Conservation (phyloP, 306 rosid species). For the Albizia julibrissin region DNA sequence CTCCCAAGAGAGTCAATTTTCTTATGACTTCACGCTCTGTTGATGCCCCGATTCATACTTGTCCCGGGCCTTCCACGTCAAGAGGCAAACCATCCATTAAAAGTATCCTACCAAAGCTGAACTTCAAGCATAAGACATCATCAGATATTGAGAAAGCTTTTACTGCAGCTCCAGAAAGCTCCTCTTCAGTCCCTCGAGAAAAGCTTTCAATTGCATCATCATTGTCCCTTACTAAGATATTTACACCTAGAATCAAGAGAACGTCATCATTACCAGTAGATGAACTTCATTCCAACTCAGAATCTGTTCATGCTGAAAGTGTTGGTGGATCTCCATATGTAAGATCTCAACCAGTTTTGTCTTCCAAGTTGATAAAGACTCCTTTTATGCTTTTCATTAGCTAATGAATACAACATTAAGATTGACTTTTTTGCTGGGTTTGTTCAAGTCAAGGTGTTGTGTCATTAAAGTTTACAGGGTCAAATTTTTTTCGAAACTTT, state of each 20-base stretch:
- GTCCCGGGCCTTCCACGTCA: slow-evolving; percentile 57
- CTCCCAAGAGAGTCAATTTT: slow-evolving; percentile 81
- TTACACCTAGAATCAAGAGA: slow-evolving; percentile 72
- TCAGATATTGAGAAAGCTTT: slow-evolving; percentile 65
- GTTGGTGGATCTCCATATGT: slow-evolving; percentile 58
- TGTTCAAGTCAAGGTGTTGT: slow-evolving; percentile 17
- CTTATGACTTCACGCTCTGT: slow-evolving; percentile 58
- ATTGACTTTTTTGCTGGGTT: slow-evolving; percentile 23
- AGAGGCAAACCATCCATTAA: slow-evolving; percentile 67
- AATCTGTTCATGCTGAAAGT: slow-evolving; percentile 60
- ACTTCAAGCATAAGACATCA: slow-evolving; percentile 62
- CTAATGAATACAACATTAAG: slow-evolving; percentile 11
- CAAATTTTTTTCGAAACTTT: background rate
- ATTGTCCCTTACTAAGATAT: slow-evolving; percentile 69
- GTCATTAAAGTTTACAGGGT: slow-evolving; percentile 7
- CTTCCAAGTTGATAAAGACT: background rate
- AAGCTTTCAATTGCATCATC: slow-evolving; percentile 72
- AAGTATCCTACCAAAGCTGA: slow-evolving; percentile 72
- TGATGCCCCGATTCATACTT: slow-evolving; percentile 50
- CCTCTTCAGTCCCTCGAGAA: slow-evolving; percentile 51
- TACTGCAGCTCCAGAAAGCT: slow-evolving; percentile 48
- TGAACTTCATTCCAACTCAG: slow-evolving; percentile 58
- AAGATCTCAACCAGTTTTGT: slow-evolving; percentile 38
- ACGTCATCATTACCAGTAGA: slow-evolving; percentile 89
- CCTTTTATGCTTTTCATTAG: background rate